Evolutionary conservation across 441 rosid genomes (phyloP).

Genomic region (Flueggea neowawraea): DNA sequence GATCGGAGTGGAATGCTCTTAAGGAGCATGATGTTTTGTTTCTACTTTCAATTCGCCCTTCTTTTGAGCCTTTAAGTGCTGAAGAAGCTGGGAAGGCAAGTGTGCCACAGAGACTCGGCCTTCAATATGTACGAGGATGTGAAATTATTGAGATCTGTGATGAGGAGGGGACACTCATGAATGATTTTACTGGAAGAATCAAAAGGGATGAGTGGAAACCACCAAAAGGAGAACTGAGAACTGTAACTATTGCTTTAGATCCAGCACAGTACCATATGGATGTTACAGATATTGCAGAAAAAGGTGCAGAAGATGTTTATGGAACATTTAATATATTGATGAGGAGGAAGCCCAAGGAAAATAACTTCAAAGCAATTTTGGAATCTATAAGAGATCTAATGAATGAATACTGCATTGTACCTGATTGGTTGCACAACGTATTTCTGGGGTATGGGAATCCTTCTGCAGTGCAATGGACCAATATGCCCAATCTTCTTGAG

Average conservation of each 20-base stretch:
- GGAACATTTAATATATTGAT: conserved; percentile 86
- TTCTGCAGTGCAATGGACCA: conserved; percentile 98
- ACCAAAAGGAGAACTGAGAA: conserved; percentile 97
- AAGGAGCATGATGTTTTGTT: conserved; percentile 99
- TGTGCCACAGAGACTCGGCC: conserved; percentile 93
- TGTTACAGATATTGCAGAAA: conserved; percentile 88
- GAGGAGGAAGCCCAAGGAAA: conserved; percentile 99
- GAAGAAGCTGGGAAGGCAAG: conserved; percentile 94
- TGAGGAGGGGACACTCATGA: conserved; percentile 95
- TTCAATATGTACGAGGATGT: conserved; percentile 96
- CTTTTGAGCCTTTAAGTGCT: conserved; percentile 90
- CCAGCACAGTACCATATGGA: conserved; percentile 99
- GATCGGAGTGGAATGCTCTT: conserved; percentile 97
- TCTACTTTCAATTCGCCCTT: conserved; percentile 87
- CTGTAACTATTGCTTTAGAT: conserved; percentile 92
- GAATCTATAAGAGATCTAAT: conserved; percentile 99
- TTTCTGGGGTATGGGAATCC: conserved; percentile 99
- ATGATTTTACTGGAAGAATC: conserved; percentile 93
- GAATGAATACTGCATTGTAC: conserved; percentile 99
- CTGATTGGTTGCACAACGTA: conserved; percentile 96
- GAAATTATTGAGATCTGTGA: conserved; percentile 91
- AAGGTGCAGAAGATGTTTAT: conserved; percentile 94
- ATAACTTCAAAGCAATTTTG: conserved; percentile 97
- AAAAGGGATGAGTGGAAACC: conserved; percentile 99
- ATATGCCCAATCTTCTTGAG: conserved; percentile 94